phyloP scores from a whole-genome alignment of 2,329 filamentous ascomycete genomes.

The Hypocreales sp. region DNA sequence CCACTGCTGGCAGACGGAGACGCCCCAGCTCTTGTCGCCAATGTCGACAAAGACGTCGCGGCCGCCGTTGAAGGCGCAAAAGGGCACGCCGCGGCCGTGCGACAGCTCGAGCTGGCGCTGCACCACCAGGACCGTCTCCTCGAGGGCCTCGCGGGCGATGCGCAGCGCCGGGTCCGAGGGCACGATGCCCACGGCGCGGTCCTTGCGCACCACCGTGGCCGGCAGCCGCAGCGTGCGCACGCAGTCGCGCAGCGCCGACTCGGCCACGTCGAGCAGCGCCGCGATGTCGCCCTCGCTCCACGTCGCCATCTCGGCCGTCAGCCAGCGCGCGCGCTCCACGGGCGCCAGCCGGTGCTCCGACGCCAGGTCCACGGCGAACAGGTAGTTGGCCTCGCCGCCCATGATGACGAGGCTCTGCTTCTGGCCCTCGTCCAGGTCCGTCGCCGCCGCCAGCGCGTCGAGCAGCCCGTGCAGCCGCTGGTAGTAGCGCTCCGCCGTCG shows the following conservation, averaged over 20 bases:
- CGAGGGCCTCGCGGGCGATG: constrained; percentile 75
- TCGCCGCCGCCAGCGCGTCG: constrained; percentile 52
- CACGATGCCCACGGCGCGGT: constrained; percentile 68
- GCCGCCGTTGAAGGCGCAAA: constrained; percentile 96
- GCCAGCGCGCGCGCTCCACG: constrained; percentile 53
- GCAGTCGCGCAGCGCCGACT: constrained; percentile 69
- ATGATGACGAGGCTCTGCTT: constrained; percentile 78
- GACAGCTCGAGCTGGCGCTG: constrained; percentile 84
- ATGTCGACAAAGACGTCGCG: constrained; percentile 98
- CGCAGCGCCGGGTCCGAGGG: constrained; percentile 42
- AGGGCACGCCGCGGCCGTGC: constrained; percentile 53
- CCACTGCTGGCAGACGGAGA: constrained; percentile 80
- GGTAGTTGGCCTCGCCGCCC: constrained; percentile 91
- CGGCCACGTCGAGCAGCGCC: constrained; percentile 74
- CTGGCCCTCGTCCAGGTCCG: constrained; percentile 44
- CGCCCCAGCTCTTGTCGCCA: constrained; percentile 94
- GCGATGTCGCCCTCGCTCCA: constrained; percentile 68
- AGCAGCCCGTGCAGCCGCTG: constrained; percentile 74
- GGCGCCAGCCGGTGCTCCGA: constrained; percentile 53
- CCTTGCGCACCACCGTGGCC: constrained; percentile 71
- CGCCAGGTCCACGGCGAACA: constrained; percentile 61
- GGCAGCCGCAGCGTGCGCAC: constrained; percentile 65
- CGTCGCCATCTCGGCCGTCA: constrained; percentile 60
- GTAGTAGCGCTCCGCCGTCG: constrained; percentile 74
- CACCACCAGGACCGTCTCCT: constrained; percentile 89